Base-by-base conservation (phyloP, 176 grass and related monocot species). In the Phoenix roebelenii region DNA sequence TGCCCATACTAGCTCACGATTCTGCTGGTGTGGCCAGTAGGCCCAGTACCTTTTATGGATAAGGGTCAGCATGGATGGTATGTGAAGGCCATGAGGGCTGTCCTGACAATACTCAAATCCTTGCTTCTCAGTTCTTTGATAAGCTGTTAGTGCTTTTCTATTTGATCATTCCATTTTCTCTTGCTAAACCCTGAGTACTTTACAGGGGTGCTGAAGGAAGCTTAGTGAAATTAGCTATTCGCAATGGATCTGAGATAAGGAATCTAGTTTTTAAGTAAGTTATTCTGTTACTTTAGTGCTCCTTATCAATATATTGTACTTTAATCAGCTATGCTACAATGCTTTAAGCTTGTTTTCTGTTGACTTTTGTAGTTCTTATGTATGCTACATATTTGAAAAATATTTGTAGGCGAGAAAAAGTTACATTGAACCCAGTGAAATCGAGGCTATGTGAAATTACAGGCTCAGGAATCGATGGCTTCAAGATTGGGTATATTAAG, bases 401-500 rank as follows among this genome's bases (percentile, higher is more conserved):
- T 50, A 60, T 76, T 16, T 4, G 0, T 78, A 97, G 93, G 87
- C 72, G 93, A 72, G 73, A 97, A 79, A 92, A 52, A 59, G 82
- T 92, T 70, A 80, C 64, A 30, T 75, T 82, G 69, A 92, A 92
- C 39, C 93, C 87, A 20, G 87, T 98, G 57, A 98, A 86, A 19
- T 83, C 81, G 9, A 85, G 84, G 65, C 72, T 98, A 55, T 98
- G 93, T 67, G 87, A 98, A 67, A 85, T 98, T 80, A 70, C 83
- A 83, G 79, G 69, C 64, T 67, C 79, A 25, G 80, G 73, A 54
- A 60, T 72, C 49, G 84, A 85, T 49, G 88, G 71, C 49, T 83
- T 81, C 61, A 98, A 72, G 73, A 72, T 98, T 4, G 87, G 93
- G 62, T 98, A 98, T 72, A 98, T 98, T 56, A 98, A 98, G 83